A percentile compares a stretch with the other conserved stretches of the same genome.
These are phyloP conservation scores for Phaffomyces opuntiae DNA, from an alignment of 805 yeast species.

Conservation along the genomic window DNA sequence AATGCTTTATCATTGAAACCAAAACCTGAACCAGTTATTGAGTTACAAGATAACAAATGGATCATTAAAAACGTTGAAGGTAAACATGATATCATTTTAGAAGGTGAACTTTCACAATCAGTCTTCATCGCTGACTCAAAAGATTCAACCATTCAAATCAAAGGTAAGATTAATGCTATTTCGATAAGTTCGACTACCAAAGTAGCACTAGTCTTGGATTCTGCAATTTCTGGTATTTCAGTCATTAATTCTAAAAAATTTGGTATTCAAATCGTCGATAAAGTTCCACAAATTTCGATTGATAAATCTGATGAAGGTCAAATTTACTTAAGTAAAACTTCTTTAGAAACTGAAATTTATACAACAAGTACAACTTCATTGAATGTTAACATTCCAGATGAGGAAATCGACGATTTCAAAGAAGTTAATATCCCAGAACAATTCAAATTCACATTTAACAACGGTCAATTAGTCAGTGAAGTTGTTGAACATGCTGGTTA, in stretches of 20 bases:
- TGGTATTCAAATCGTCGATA: constrained; percentile 81
- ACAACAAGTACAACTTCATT: constrained; percentile 81
- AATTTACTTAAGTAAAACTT: constrained; percentile 65
- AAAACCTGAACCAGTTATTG: constrained; percentile 58
- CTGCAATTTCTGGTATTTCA: constrained; percentile 82
- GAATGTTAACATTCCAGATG: constrained; percentile 76
- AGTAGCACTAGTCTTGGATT: constrained; percentile 75
- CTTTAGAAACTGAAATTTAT: constrained; percentile 70
- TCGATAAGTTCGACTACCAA: constrained; percentile 67
- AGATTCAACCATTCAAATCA: constrained; percentile 68
- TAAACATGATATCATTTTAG: constrained; percentile 55
- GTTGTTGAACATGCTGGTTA: constrained; percentile 82
- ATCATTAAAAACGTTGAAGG: constrained; percentile 71
- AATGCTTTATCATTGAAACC: constrained; percentile 43
- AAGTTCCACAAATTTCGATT: constrained; percentile 73
- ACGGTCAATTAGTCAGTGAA: constrained; percentile 57
- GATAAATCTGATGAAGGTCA: constrained; percentile 88
- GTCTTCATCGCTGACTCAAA: constrained; percentile 80
- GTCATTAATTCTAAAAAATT: constrained; percentile 73
- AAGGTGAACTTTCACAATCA: constrained; percentile 81
- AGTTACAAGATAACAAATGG: constrained; percentile 86
- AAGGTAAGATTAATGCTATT: constrained; percentile 88
- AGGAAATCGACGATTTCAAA: constrained; percentile 61
- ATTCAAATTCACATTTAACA: constrained; percentile 60
- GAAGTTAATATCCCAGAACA: constrained; percentile 92